These are phyloP conservation scores for Mastigamoeba balamuthi DNA, from an alignment of 78 protist genomes.

Conservation along the genomic window DNA sequence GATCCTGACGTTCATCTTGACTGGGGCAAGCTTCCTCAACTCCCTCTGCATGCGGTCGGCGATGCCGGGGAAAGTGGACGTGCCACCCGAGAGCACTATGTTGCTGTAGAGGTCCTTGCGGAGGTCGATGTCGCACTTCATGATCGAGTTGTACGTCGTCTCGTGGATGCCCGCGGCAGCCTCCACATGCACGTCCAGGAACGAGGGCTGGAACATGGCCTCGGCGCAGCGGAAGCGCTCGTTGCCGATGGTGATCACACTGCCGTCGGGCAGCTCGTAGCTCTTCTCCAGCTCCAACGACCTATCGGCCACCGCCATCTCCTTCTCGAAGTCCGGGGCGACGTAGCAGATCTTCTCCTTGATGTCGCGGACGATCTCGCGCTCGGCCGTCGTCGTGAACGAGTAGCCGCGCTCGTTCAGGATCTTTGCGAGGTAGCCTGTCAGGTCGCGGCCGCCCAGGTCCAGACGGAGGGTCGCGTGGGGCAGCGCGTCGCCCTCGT, in stretches of 20 bases:
- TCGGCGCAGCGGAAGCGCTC: slow-evolving; percentile 85
- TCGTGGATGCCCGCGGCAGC: slow-evolving; percentile 86
- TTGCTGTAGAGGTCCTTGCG: slow-evolving; percentile 79
- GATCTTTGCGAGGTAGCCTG: slow-evolving; percentile 76
- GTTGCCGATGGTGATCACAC: slow-evolving; percentile 66
- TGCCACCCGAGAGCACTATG: slow-evolving; percentile 85
- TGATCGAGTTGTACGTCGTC: slow-evolving; percentile 69
- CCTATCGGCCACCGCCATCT: background rate
- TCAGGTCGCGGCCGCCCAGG: slow-evolving; percentile 90
- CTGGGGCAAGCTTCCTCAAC: slow-evolving; percentile 43
- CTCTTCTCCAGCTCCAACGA: slow-evolving; percentile 20
- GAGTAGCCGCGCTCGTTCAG: slow-evolving; percentile 88
- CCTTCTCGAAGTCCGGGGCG: background rate
- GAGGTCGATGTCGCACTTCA: slow-evolving; percentile 83
- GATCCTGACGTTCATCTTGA: slow-evolving; percentile 44
- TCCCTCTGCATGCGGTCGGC: slow-evolving; percentile 54
- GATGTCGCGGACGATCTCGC: slow-evolving; percentile 84
- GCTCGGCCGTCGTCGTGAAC: slow-evolving; percentile 91
- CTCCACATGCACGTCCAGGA: slow-evolving; percentile 71
- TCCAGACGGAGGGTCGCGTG: slow-evolving; percentile 80
- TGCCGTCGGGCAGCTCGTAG: slow-evolving; percentile 81
- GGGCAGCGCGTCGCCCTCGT: slow-evolving; percentile 84
- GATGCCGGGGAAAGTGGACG: slow-evolving; percentile 46
- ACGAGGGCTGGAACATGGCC: slow-evolving; percentile 82
- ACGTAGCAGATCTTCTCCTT: slow-evolving; percentile 79